A percentile compares a stretch with the other conserved stretches of the same genome.
Evolutionary conservation across 371 early-diverging fungal species (phyloP).

Genomic region (Phascolomyces articulosus): DNA sequence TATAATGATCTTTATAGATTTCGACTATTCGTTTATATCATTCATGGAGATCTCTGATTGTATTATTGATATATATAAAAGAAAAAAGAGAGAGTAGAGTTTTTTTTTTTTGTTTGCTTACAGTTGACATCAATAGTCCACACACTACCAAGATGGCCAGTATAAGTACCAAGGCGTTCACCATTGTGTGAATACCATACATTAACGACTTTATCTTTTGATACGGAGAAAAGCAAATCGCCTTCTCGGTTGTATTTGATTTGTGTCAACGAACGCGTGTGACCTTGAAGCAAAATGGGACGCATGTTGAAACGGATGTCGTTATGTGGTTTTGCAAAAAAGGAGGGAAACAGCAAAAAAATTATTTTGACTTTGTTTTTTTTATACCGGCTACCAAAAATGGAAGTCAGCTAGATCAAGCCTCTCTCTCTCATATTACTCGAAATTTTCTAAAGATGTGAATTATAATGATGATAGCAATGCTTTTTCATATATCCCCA

Average conservation of each 20-base stretch:
- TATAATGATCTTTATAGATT: no score
- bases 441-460: no score
- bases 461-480: no score
- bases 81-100: neutral
- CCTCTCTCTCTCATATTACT: no score
- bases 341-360: neutral
- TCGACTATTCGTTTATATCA: no score
- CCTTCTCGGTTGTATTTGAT: constrained; percentile 99
- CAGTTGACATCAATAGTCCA: constrained; percentile 94
- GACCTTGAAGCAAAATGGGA: constrained; percentile 96
- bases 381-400: no score
- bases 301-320: constrained; percentile 54
- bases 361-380: neutral
- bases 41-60: no score
- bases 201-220: constrained; percentile 93
- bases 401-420: no score
- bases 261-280: constrained; percentile 97
- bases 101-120: no score
- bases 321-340: constrained; percentile 17
- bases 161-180: constrained; percentile 95
- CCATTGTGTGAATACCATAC: constrained; percentile 98
- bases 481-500: no score
- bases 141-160: constrained; percentile 95
- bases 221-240: constrained; percentile 96
- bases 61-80: neutral